Base-by-base conservation (phyloP, 768 basidiomycete species). In the Agaricus sinodeliciosus region DNA sequence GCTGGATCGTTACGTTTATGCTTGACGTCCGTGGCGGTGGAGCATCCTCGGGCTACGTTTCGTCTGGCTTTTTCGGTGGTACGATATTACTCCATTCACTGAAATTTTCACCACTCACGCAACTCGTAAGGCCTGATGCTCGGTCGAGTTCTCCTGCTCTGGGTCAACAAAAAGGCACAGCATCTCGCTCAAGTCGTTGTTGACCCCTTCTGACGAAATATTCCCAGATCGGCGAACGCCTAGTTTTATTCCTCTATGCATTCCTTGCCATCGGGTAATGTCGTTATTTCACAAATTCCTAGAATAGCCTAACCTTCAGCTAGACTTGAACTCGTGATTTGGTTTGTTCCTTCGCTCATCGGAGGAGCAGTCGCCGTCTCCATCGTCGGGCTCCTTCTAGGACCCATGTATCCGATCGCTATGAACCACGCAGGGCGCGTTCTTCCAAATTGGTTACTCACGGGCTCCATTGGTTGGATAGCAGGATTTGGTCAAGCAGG, bases 401-500 rank as follows among this genome's bases (percentile, higher is more conserved):
- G 86, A 0, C 87, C 86, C 2, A 79, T 89, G 69, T 89, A 84
- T 61, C 85, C 85, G 1, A 78, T 87, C 41, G 74, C 80, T 9
- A 82, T 92, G 80, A 87, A 85, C 61, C 78, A 86, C 40, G 70
- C 84, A 0, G 77, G 81, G 6, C 74, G 80, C 1, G 72, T 90
- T 48, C 66, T 94, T 8, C 91, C 90, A 6, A 73, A 74, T 7
- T 84, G 83, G 76, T 72, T 93, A 8, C 72, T 90, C 25, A 78
- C 74, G 41, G 79, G 76, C 19, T 74, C 81, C 9, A 81, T 85
- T 34, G 84, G 83, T 9, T 85, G 82, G 82, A 81, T 84, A 27
- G 80, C 81, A 5, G 80, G 79, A 3, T 75, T 81, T 28, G 87
- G 88, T 0, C 82, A 85, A 61, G 80, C 85, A 2, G 88, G 88